A percentile compares a stretch with the other conserved stretches of the same genome.
Conservation (phyloP, 83 land plant genomes). For the Isoetes engelmannii region DNA sequence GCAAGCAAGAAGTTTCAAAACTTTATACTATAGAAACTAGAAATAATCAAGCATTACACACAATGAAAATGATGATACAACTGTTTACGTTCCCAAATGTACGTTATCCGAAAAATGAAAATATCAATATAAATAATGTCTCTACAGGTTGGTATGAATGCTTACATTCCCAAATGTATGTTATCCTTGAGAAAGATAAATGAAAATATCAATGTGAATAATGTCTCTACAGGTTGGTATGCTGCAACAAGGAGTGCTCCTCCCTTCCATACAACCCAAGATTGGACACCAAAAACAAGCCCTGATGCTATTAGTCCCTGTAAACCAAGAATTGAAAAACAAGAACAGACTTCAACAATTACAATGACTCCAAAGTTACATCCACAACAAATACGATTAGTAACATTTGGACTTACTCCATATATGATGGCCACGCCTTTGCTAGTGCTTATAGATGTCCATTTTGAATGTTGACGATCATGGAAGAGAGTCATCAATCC, state of each 20-base stretch:
- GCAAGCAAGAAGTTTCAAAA: neutral
- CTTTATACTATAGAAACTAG: neutral
- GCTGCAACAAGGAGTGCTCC: constrained; percentile 11
- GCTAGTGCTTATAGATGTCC: neutral
- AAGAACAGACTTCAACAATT: neutral
- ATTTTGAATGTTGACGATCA: neutral
- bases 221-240: constrained; percentile 12
- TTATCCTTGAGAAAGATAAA: neutral
- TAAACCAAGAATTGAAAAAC: neutral
- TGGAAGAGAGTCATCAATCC: neutral
- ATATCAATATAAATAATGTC: neutral
- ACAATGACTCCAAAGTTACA: neutral
- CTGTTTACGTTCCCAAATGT: neutral
- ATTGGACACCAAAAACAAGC: constrained; percentile 8
- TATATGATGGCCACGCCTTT: constrained; percentile 1
- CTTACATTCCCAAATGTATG: constrained; percentile 4
- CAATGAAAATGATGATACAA: neutral
- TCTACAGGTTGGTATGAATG: neutral
- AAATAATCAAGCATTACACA: neutral
- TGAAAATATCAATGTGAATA: neutral
- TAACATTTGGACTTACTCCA: neutral
- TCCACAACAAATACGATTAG: neutral
- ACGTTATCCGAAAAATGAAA: neutral
- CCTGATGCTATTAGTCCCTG: constrained; percentile 13
- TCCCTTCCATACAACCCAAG: constrained; percentile 11